phyloP scores from a whole-genome alignment of 2,329 filamentous ascomycete genomes.

The Xylaria sp. region DNA sequence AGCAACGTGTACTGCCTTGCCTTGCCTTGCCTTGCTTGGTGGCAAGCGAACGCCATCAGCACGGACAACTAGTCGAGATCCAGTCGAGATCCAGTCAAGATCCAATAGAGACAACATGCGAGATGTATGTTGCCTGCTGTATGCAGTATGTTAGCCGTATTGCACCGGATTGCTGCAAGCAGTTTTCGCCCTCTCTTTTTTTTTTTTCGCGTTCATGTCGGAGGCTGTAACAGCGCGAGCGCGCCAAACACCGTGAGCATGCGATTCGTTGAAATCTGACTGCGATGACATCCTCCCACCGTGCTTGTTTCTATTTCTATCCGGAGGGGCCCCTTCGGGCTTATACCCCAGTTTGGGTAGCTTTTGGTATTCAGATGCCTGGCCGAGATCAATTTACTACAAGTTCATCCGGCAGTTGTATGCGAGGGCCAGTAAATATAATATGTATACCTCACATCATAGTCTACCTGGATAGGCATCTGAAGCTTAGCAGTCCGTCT shows the following conservation, averaged over 20 bases:
- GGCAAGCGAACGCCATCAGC: constrained; percentile 10
- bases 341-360: constrained; percentile 27
- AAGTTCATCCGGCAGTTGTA: constrained; percentile 20
- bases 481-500: neutral
- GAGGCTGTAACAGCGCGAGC: constrained; percentile 38
- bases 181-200: too few relatives aligned
- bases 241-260: constrained; percentile 5
- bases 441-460: neutral
- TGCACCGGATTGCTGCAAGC: constrained; percentile 22
- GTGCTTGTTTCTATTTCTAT: constrained; percentile 28
- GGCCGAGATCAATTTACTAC: constrained; percentile 12
- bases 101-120: neutral
- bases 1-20: neutral
- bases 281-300: constrained; percentile 10
- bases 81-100: neutral
- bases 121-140: constrained; percentile 6
- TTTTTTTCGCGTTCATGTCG: too few relatives aligned
- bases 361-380: constrained; percentile 13
- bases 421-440: neutral
- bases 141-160: neutral
- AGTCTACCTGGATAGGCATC: constrained; percentile 3
- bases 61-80: neutral
- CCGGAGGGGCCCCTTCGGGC: constrained; percentile 13
- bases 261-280: constrained; percentile 5
- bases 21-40: too few relatives aligned